Evolutionary conservation across 805 yeast genomes (phyloP).

Genomic region (Wickerhamomyces rabaulensis): DNA sequence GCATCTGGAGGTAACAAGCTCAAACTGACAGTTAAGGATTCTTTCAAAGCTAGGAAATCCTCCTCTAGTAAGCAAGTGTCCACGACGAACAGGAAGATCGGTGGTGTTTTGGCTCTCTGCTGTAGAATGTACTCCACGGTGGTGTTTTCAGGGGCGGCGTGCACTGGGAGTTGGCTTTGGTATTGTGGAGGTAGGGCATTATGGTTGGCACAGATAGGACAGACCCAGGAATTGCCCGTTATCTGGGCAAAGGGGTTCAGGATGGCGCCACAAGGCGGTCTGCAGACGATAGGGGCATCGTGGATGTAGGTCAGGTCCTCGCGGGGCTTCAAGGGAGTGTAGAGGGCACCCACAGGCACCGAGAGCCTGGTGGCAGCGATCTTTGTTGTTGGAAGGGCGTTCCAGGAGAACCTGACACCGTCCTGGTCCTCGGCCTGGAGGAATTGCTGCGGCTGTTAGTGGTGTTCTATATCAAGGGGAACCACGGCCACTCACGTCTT

Average conservation of each 20-base stretch:
- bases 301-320: slow-evolving; percentile 32
- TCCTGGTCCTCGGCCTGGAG: slow-evolving; percentile 29
- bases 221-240: slow-evolving; percentile 39
- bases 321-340: slow-evolving; percentile 52
- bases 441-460: slow-evolving; percentile 6
- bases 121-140: slow-evolving; percentile 47
- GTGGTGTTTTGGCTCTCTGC: slow-evolving; percentile 27
- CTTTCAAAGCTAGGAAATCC: slow-evolving; percentile 46
- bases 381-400: slow-evolving; percentile 49
- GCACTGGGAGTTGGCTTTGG: slow-evolving; percentile 8
- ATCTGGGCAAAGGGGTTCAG: slow-evolving; percentile 43
- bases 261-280: slow-evolving; percentile 46
- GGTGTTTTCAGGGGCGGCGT: slow-evolving; percentile 21
- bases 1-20: slow-evolving; percentile 49
- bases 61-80: slow-evolving; percentile 52
- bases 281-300: slow-evolving; percentile 43
- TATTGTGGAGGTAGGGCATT: slow-evolving; percentile 40
- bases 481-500: background rate
- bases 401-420: slow-evolving; percentile 63
- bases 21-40: slow-evolving; percentile 39
- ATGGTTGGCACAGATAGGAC: slow-evolving; percentile 49
- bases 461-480: too few relatives aligned
- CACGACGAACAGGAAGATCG: slow-evolving; percentile 49
- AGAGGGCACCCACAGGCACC: slow-evolving; percentile 52
- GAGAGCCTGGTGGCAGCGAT: slow-evolving; percentile 46